Conservation (phyloP, 768 basidiomycete species). For the Xerocomus potaroensis region DNA sequence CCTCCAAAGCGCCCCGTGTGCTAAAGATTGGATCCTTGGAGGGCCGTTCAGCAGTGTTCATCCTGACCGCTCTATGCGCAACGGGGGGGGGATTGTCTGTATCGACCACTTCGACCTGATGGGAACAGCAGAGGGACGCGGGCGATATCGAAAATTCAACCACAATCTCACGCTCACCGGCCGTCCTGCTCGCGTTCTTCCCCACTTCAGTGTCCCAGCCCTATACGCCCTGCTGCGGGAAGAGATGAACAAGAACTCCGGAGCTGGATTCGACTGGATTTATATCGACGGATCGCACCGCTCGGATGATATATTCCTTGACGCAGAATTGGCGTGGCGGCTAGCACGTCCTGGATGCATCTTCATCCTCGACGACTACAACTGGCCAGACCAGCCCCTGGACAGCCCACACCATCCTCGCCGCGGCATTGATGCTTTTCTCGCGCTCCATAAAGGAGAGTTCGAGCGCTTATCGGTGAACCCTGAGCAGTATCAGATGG, state of each 20-base stretch:
- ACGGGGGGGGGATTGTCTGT: conserved; percentile 45
- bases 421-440: conserved; percentile 53
- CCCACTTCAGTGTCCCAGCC: conserved; percentile 51
- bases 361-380: conserved; percentile 57
- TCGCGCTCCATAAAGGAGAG: conserved; percentile 46
- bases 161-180: conserved; percentile 48
- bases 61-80: conserved; percentile 45
- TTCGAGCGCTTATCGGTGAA: conserved; percentile 38
- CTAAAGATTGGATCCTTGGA: conserved; percentile 63
- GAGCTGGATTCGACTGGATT: conserved; percentile 53
- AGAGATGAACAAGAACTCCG: conserved; percentile 30
- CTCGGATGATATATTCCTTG: conserved; percentile 57
- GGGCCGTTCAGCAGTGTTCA: conserved; percentile 57
- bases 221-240: conserved; percentile 45
- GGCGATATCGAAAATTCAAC: conserved; percentile 39
- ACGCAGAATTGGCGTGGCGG: conserved; percentile 56
- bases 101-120: conserved; percentile 60
- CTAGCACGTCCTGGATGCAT: conserved; percentile 47
- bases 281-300: conserved; percentile 59
- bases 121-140: conserved; percentile 42
- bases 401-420: conserved; percentile 52
- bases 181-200: conserved; percentile 41
- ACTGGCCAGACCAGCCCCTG: conserved; percentile 46
- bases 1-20: conserved; percentile 39
- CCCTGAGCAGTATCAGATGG: conserved; percentile 44